Evolutionary conservation across 83 land plant genomes (phyloP).

Genomic region (Diphasiastrum complanatum): DNA sequence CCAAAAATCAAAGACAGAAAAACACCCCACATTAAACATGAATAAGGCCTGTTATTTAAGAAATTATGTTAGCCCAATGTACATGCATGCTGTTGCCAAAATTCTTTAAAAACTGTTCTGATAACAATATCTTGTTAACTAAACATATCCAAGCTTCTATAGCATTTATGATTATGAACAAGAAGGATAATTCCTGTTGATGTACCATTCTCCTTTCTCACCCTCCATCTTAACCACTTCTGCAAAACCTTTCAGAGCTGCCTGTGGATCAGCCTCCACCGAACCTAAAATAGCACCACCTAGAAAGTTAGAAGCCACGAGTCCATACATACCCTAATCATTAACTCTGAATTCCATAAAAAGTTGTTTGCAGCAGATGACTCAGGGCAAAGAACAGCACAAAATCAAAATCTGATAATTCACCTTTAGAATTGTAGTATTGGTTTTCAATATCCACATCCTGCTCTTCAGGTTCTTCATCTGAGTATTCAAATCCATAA

Average conservation of each 20-base stretch:
- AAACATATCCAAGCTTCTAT: background rate
- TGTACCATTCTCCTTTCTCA: constrained; percentile 91
- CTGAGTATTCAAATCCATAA: constrained; percentile 96
- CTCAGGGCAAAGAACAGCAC: too few species aligned
- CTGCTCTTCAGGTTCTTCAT: constrained; percentile 96
- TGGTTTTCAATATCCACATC: constrained; percentile 98
- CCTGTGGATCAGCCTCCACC: constrained; percentile 88
- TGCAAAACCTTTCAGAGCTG: constrained; percentile 83
- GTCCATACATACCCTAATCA: too few species aligned
- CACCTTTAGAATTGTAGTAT: constrained; percentile 95
- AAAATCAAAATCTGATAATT: background rate
- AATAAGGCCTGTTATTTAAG: too few species aligned
- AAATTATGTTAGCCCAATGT: too few species aligned
- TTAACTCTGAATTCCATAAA: too few species aligned
- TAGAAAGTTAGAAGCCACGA: too few species aligned
- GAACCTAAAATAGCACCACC: constrained; percentile 42
- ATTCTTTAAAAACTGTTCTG: too few species aligned
- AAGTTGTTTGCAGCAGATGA: too few species aligned
- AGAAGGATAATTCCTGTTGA: background rate
- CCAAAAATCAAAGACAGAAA: too few species aligned
- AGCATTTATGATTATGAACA: background rate
- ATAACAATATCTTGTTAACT: too few species aligned
- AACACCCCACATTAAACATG: too few species aligned
- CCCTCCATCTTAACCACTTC: constrained; percentile 94
- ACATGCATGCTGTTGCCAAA: too few species aligned